Conservation (phyloP, 305 asterid genomes). For the Stenogyne calaminthoides region DNA sequence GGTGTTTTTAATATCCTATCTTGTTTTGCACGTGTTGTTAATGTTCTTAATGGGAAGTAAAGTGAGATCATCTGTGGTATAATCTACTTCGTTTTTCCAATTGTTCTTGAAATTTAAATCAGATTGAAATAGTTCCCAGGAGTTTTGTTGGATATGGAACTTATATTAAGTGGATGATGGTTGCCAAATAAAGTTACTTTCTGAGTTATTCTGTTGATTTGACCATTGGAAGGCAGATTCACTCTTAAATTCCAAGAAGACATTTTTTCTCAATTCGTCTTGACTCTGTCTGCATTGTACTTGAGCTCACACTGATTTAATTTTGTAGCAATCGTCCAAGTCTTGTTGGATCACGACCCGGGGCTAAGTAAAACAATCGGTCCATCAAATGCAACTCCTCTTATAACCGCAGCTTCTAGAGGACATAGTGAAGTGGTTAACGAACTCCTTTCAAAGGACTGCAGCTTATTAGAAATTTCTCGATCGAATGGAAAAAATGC, state of each 20-base stretch:
- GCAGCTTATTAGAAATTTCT: conserved; percentile 55
- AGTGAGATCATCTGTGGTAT: conserved; percentile 1
- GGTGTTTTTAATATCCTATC: background rate
- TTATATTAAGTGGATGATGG: background rate
- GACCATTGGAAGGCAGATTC: background rate
- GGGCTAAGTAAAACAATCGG: conserved; percentile 50
- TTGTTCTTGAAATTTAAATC: background rate
- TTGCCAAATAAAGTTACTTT: background rate
- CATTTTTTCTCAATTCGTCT: background rate
- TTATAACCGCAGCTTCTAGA: conserved; percentile 61
- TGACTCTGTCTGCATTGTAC: background rate
- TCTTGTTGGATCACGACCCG: conserved; percentile 56
- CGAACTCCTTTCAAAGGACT: conserved; percentile 58
- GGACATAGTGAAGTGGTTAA: conserved; percentile 59
- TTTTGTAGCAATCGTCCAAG: conserved; percentile 52
- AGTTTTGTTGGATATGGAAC: background rate
- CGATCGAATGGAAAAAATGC: conserved; percentile 66
- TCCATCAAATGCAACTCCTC: conserved; percentile 68
- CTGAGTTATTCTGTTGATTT: background rate
- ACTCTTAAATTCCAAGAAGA: background rate
- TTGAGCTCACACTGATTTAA: conserved; percentile 25
- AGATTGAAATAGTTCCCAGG: background rate
- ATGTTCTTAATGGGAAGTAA: background rate
- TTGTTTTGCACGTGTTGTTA: background rate
- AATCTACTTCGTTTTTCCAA: background rate